Conservation (phyloP, 2,329 filamentous ascomycete species). For the Penicillium sp. region DNA sequence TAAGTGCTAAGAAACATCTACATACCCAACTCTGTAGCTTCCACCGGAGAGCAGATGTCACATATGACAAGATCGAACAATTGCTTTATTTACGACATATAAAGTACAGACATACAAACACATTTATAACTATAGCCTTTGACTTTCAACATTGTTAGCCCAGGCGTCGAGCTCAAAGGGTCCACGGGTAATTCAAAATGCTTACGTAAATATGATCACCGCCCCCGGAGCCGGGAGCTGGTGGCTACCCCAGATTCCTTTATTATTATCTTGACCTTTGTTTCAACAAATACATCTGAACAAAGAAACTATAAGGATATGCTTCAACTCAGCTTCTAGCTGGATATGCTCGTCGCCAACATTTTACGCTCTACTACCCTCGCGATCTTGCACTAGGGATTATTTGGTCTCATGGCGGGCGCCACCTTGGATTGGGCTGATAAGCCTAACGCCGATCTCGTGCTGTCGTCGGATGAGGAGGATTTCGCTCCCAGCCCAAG, state of each 20-base stretch:
- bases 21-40: too few species aligned
- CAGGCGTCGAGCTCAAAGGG: too few species aligned
- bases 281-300: background rate
- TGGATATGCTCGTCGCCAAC: constrained; percentile 4
- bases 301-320: background rate
- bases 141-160: too few species aligned
- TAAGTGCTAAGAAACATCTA: background rate
- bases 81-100: too few species aligned
- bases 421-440: constrained; percentile 26
- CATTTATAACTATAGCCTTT: too few species aligned
- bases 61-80: background rate
- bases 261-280: background rate
- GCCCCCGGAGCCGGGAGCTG: background rate
- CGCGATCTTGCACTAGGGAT: constrained; percentile 3
- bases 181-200: background rate
- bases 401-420: constrained; percentile 26
- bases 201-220: constrained; percentile 1
- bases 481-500: constrained; percentile 30
- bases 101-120: too few species aligned
- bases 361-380: background rate
- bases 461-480: constrained; percentile 32
- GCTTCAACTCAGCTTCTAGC: background rate
- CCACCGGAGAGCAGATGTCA: too few species aligned
- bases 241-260: constrained; percentile 9
- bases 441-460: constrained; percentile 25